Conservation (phyloP, 805 yeast genomes). For the Kluyveromyces starmeri region DNA sequence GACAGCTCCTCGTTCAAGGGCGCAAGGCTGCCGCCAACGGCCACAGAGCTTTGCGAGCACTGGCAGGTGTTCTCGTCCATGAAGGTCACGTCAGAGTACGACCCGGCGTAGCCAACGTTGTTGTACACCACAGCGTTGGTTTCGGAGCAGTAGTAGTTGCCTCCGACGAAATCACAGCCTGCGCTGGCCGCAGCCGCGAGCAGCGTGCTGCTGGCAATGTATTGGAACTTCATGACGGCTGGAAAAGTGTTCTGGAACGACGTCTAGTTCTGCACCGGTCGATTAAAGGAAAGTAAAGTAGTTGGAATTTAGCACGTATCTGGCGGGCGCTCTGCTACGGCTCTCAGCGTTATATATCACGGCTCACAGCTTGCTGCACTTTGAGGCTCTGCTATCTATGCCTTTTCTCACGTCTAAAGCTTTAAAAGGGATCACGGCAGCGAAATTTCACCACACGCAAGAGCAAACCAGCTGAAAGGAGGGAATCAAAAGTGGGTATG, state of each 20-base stretch:
- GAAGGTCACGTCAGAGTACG: slow-evolving; percentile 67
- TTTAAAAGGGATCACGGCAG: too few relatives aligned
- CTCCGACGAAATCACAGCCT: slow-evolving; percentile 43
- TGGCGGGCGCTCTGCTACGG: too few relatives aligned
- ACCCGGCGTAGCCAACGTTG: slow-evolving; percentile 77
- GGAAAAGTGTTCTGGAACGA: too few relatives aligned
- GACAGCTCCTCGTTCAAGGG: slow-evolving; percentile 64
- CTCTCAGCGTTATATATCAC: too few relatives aligned
- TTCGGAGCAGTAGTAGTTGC: slow-evolving; percentile 77
- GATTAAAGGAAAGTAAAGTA: slow-evolving; percentile 21
- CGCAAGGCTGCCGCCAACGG: slow-evolving; percentile 57
- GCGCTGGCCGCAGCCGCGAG: slow-evolving; percentile 25
- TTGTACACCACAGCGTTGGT: slow-evolving; percentile 59
- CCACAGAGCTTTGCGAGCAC: slow-evolving; percentile 49
- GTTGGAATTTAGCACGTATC: too few relatives aligned
- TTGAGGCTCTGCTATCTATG: too few relatives aligned
- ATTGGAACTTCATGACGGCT: slow-evolving; percentile 16
- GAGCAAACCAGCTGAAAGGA: too few relatives aligned
- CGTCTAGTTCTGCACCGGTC: too few relatives aligned
- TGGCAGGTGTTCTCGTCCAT: slow-evolving; percentile 67
- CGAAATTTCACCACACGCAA: too few relatives aligned
- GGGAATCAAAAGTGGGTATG: too few relatives aligned
- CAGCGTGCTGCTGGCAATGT: slow-evolving; percentile 18
- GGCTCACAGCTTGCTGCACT: too few relatives aligned
- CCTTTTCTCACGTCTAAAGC: too few relatives aligned